These are phyloP conservation scores for Haematococcus lacustris DNA, from an alignment of 139 green algal species.

Conservation along the genomic window DNA sequence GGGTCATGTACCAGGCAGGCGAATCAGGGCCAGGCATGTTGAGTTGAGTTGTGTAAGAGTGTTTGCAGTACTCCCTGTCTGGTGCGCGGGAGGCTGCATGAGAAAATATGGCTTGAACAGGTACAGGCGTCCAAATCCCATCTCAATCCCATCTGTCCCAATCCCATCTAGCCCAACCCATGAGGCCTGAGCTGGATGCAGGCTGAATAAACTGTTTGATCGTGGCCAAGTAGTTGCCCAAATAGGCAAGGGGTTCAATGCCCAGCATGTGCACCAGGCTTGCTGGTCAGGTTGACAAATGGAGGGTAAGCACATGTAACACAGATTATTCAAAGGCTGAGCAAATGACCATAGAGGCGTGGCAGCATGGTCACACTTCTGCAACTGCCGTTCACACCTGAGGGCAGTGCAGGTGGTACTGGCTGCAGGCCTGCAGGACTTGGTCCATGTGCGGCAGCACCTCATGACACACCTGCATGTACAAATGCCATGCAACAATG, in stretches of 20 bases:
- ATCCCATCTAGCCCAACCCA: background rate
- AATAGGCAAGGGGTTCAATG: background rate
- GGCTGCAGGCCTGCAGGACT: constrained; percentile 11
- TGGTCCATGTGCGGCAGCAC: constrained; percentile 6
- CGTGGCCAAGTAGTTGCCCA: background rate
- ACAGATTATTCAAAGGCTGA: background rate
- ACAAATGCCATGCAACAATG: too few relatives aligned
- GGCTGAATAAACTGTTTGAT: background rate
- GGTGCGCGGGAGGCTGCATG: too few relatives aligned
- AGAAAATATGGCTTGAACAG: too few relatives aligned
- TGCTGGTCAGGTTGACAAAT: background rate
- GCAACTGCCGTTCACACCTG: background rate
- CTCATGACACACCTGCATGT: constrained; percentile 5
- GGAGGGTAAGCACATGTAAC: background rate
- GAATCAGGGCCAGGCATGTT: too few relatives aligned
- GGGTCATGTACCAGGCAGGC: too few relatives aligned
- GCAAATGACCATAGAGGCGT: background rate
- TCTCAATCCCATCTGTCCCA: too few relatives aligned
- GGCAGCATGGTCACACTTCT: background rate
- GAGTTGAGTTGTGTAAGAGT: background rate
- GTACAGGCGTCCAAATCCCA: too few relatives aligned
- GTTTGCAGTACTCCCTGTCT: too few relatives aligned
- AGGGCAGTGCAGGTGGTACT: constrained; percentile 28
- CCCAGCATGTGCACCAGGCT: background rate
- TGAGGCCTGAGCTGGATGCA: background rate